Evolutionary conservation across 208 protist genomes (phyloP), one percentile per base, ranked within the genome.

Genomic region (Trypanosoma melophagium): DNA sequence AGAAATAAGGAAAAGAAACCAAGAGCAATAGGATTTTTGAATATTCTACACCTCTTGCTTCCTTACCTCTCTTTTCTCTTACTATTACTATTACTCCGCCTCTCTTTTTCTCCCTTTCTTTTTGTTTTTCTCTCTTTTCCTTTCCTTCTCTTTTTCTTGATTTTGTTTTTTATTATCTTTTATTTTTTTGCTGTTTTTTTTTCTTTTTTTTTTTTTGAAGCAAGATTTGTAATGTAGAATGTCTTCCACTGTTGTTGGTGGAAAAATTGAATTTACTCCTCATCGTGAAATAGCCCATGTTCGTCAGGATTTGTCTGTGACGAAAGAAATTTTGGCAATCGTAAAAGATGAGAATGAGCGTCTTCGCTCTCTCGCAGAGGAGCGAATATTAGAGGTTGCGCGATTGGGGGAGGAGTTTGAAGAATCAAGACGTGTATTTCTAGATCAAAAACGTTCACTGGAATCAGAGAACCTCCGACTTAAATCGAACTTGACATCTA

Each of bases 231-330:
- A 22, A 65, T 25, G 28, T 57, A 28, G 35, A 28, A 56, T 66
- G 59, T 41, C 44, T 53, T 19, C 59, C 12, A 10, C 4, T 51
- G 7, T 14, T 35, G 44, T 16, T 35, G 19, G 44, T 53, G 59
- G 44, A 22, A 53, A 57, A 56, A 54, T 57, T 16, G 25, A 53
- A 22, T 56, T 66, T 56, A 54, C 60, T 22, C 9, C 19, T 16
- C 47, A 66, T 16, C 60, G 60, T 5, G 60, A 66, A 66, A 66
- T 66, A n/a, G 60, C 60, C 12, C 60, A 66, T 57, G n/a, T 56
- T 47, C 60, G 60, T 66, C 60, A 66, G 35, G 60, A 66, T 57
- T 66, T 66, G 31, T 44, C 50, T 54, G 60, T 66, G 7, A 56
- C 49, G 13, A 66, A 66, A 28, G 44, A 66, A 45, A 66, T 66